Percentiles rank a stretch among this genome's conserved stretches.
phyloP scores from a whole-genome alignment of 2,329 filamentous ascomycete species.

The Fusarium nygamai region DNA sequence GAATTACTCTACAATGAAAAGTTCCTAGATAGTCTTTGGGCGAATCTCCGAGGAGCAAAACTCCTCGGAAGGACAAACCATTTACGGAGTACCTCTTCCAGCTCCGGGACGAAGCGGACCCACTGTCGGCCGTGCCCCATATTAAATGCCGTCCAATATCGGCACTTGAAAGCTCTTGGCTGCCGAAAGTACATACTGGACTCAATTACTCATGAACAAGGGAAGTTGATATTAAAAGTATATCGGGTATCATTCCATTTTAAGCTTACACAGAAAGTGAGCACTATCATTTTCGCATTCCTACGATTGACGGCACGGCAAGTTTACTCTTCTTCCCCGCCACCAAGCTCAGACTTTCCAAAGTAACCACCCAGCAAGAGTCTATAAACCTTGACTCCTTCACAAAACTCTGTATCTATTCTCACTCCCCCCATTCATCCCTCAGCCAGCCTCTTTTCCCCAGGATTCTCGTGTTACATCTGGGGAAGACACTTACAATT shows the following conservation, averaged over 20 bases:
- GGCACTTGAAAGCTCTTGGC: not conserved
- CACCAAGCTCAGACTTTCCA: not conserved
- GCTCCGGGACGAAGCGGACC: not conserved
- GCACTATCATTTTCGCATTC: not conserved
- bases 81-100: too few relatives aligned
- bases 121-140: not conserved
- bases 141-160: not conserved
- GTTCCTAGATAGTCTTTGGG: not conserved
- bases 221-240: not conserved
- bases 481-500: not conserved
- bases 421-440: constrained; percentile 10
- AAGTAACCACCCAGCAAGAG: not conserved
- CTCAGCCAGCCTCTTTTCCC: not conserved
- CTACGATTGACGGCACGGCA: not conserved
- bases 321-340: not conserved
- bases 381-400: not conserved
- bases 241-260: not conserved
- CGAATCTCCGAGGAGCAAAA: not conserved
- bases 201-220: not conserved
- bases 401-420: not conserved
- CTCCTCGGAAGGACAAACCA: not conserved
- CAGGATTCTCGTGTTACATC: not conserved
- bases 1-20: not conserved
- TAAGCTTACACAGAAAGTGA: not conserved
- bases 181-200: not conserved